These are phyloP conservation scores for Didymosphaeria variabile DNA, from an alignment of 2,329 filamentous ascomycete species.

Conservation along the genomic window DNA sequence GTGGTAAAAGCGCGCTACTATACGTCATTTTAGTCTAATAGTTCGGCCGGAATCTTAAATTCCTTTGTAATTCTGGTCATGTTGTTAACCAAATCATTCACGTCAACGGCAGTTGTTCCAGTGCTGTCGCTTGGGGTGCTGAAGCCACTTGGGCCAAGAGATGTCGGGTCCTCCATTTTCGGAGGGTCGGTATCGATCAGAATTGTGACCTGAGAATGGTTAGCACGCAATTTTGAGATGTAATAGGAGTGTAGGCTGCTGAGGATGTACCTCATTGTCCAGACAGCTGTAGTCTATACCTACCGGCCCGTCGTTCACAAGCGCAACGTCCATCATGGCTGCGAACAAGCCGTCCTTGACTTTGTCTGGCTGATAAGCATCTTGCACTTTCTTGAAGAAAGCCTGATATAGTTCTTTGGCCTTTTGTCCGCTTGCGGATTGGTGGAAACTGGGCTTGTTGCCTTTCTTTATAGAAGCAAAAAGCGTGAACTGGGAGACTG, in stretches of 20 bases:
- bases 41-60: slow-evolving; percentile 45
- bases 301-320: slow-evolving; percentile 86
- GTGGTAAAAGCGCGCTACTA: not conserved
- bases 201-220: slow-evolving; percentile 55
- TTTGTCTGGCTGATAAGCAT: slow-evolving; percentile 74
- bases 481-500: slow-evolving; percentile 97
- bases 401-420: slow-evolving; percentile 83
- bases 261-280: slow-evolving; percentile 64
- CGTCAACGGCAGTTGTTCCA: slow-evolving; percentile 30
- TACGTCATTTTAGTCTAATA: slow-evolving; percentile 36
- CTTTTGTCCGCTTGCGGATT: slow-evolving; percentile 79
- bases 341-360: slow-evolving; percentile 98
- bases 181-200: slow-evolving; percentile 59
- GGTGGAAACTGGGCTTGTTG: slow-evolving; percentile 93
- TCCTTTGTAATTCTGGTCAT: slow-evolving; percentile 44
- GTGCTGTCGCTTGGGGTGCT: slow-evolving; percentile 22
- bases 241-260: slow-evolving; percentile 21
- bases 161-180: slow-evolving; percentile 44
- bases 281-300: slow-evolving; percentile 67
- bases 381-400: slow-evolving; percentile 80
- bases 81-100: slow-evolving; percentile 41
- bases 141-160: slow-evolving; percentile 24
- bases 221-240: slow-evolving; percentile 11
- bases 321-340: slow-evolving; percentile 97
- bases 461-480: slow-evolving; percentile 94